Conservation (phyloP, 2,329 filamentous ascomycete species). For the Aplosporella prunicola region DNA sequence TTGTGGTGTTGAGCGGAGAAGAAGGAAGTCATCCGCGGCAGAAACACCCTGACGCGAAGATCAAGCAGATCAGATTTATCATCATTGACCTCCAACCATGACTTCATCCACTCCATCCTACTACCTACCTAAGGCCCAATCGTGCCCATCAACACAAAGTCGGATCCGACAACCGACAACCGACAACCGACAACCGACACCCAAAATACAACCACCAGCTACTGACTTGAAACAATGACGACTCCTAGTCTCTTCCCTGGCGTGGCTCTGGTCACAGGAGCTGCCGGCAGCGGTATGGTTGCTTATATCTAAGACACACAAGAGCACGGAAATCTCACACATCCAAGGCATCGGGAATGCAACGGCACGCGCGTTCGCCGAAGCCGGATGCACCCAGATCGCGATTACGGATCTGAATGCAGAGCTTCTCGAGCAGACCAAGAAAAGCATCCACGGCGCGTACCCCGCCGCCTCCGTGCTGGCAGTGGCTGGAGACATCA, state of each 20-base stretch:
- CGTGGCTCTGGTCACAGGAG: slow-evolving; percentile 26
- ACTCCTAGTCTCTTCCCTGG: slow-evolving; percentile 16
- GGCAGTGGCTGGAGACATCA: slow-evolving; percentile 36
- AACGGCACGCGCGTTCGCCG: slow-evolving; percentile 42
- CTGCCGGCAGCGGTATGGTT: slow-evolving; percentile 26
- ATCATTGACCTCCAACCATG: too few relatives aligned
- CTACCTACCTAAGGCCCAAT: too few relatives aligned
- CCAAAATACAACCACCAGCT: too few relatives aligned
- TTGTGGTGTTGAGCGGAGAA: too few relatives aligned
- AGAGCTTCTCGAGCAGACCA: slow-evolving; percentile 30
- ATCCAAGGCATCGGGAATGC: slow-evolving; percentile 46
- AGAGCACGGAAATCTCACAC: slow-evolving; percentile 11
- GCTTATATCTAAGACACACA: too few relatives aligned
- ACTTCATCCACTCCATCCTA: too few relatives aligned
- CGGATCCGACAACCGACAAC: too few relatives aligned
- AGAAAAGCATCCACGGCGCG: slow-evolving; percentile 23
- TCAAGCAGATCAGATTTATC: too few relatives aligned
- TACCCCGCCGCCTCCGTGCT: slow-evolving; percentile 29
- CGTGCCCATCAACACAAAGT: too few relatives aligned
- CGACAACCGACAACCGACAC: too few relatives aligned
- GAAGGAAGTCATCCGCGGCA: too few relatives aligned
- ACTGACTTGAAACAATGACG: slow-evolving; percentile 1
- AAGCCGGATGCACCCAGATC: slow-evolving; percentile 41
- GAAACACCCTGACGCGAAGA: too few relatives aligned
- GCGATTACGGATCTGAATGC: slow-evolving; percentile 46